Evolutionary conservation across 257 asterid species (phyloP).

Genomic region (Lycium ferocissimum): DNA sequence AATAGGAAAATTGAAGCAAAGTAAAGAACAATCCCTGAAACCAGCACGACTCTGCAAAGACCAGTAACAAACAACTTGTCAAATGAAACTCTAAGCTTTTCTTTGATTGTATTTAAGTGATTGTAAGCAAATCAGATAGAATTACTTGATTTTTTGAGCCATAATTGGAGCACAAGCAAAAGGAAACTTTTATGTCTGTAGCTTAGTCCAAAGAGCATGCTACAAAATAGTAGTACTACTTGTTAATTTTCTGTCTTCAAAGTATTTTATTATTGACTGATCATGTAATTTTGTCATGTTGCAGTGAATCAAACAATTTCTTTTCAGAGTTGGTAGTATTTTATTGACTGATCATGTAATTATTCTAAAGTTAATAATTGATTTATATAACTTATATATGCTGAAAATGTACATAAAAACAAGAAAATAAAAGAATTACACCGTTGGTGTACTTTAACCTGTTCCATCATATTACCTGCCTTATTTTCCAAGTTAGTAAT

Average conservation of each 20-base stretch:
- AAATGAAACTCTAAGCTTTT: conserved; percentile 10
- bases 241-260: not conserved
- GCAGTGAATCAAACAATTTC: not conserved
- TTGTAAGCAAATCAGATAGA: not conserved
- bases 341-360: not conserved
- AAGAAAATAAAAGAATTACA: not conserved
- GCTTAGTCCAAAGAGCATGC: not conserved
- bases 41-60: conserved; percentile 36
- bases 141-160: not conserved
- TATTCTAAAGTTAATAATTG: not conserved
- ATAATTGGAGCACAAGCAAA: not conserved
- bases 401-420: not conserved
- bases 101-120: conserved; percentile 19
- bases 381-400: not conserved
- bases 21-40: conserved; percentile 36
- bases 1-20: conserved; percentile 36
- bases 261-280: not conserved
- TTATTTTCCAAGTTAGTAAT: not conserved
- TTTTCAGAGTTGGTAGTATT: not conserved
- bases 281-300: not conserved
- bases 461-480: not conserved
- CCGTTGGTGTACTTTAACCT: not conserved
- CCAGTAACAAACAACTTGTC: not conserved
- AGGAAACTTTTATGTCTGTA: not conserved
- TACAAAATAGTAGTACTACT: not conserved